Evolutionary conservation across 768 basidiomycete species (phyloP).

Genomic region (Lenzites betulinus): DNA sequence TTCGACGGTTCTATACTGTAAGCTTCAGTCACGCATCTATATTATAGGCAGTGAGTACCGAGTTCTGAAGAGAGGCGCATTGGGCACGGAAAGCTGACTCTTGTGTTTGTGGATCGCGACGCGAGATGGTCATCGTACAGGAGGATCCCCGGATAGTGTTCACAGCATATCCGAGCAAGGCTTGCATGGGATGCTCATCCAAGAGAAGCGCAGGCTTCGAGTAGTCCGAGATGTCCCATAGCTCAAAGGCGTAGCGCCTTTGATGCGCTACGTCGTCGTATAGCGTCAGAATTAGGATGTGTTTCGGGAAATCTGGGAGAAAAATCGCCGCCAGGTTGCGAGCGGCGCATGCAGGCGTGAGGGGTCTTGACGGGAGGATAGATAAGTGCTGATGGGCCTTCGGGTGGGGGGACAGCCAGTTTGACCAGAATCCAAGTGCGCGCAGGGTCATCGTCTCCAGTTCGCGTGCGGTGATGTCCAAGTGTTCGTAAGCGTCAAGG

Average conservation of each 20-base stretch:
- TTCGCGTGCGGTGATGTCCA: slow-evolving; percentile 40
- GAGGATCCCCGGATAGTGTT: slow-evolving; percentile 42
- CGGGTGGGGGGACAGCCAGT: slow-evolving; percentile 52
- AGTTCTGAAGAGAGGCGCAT: too few relatives aligned
- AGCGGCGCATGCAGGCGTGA: slow-evolving; percentile 23
- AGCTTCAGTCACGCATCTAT: slow-evolving; percentile 13
- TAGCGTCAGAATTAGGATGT: slow-evolving; percentile 49
- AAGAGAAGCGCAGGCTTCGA: slow-evolving; percentile 36
- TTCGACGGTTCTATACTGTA: slow-evolving; percentile 10
- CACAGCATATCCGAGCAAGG: slow-evolving; percentile 40
- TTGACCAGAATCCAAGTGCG: slow-evolving; percentile 46
- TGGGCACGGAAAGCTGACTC: neutral
- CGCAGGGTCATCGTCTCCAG: slow-evolving; percentile 46
- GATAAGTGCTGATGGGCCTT: slow-evolving; percentile 30
- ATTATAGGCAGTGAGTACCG: neutral
- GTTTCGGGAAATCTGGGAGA: slow-evolving; percentile 42
- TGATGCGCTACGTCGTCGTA: slow-evolving; percentile 21
- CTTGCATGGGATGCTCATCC: slow-evolving; percentile 31
- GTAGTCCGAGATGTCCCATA: slow-evolving; percentile 51
- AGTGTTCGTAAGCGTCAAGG: slow-evolving; percentile 34
- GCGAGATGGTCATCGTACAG: slow-evolving; percentile 42
- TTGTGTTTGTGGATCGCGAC: neutral
- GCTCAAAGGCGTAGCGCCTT: slow-evolving; percentile 45
- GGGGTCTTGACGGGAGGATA: slow-evolving; percentile 21
- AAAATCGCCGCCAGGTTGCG: slow-evolving; percentile 51